Percentiles rank a stretch among this genome's conserved stretches.
Evolutionary conservation across 192 early-diverging fungal species (phyloP).

Genomic region (Piromyces finnis): DNA sequence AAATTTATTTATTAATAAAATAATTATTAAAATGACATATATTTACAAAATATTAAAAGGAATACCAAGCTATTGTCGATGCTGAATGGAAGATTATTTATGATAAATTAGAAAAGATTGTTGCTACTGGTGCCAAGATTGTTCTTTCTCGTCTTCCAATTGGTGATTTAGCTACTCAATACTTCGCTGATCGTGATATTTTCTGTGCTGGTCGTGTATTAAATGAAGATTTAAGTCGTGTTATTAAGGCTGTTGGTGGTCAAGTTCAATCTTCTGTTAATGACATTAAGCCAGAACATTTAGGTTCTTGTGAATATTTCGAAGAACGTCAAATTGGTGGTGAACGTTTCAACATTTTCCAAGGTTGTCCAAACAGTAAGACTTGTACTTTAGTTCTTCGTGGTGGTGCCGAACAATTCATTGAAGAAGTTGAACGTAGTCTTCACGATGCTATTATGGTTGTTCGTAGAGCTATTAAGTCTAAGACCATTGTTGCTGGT

Average conservation of each 20-base stretch:
- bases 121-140: constrained; percentile 87
- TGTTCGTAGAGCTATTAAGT: constrained; percentile 91
- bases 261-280: constrained; percentile 79
- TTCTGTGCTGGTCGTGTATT: constrained; percentile 97
- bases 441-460: constrained; percentile 99
- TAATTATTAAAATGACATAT: no score
- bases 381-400: constrained; percentile 91
- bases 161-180: constrained; percentile 97
- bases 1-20: no score
- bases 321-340: constrained; percentile 94
- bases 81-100: constrained; percentile 99
- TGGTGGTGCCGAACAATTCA: constrained; percentile 98
- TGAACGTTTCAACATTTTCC: constrained; percentile 92
- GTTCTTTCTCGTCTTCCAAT: constrained; percentile 95
- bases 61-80: constrained; percentile 98
- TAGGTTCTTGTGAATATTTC: constrained; percentile 78
- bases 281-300: constrained; percentile 57
- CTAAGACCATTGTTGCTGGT: constrained; percentile 88
- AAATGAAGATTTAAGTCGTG: constrained; percentile 80
- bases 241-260: constrained; percentile 88
- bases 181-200: constrained; percentile 98
- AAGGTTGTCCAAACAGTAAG: constrained; percentile 80
- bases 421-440: constrained; percentile 92
- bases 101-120: constrained; percentile 91
- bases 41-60: constrained; percentile 14